Evolutionary conservation across 495 filamentous ascomycete species (phyloP).

Genomic region (Trichoderma erinaceum): DNA sequence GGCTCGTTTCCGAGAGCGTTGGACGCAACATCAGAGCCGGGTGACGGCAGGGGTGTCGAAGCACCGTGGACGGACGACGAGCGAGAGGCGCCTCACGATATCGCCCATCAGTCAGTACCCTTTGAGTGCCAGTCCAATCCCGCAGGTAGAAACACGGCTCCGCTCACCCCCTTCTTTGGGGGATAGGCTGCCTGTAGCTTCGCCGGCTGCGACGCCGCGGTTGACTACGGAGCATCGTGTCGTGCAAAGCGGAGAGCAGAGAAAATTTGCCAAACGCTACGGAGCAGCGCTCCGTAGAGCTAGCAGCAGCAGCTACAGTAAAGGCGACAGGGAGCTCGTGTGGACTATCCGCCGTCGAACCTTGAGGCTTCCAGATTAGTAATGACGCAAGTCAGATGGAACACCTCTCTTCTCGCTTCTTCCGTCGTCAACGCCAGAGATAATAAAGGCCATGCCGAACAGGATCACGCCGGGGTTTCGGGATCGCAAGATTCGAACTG

Average conservation of each 20-base stretch:
- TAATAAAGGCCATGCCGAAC: not conserved
- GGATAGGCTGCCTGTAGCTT: constrained; percentile 1
- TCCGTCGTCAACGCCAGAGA: not conserved
- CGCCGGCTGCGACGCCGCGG: constrained; percentile 13
- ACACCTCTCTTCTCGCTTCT: not conserved
- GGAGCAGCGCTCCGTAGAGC: not conserved
- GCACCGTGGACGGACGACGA: not conserved
- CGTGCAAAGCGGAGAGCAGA: not conserved
- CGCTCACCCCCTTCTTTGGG: constrained; percentile 1
- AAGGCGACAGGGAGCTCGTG: not conserved
- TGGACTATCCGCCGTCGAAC: not conserved
- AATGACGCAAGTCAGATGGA: not conserved
- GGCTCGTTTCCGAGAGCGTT: constrained; percentile 8
- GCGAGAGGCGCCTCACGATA: not conserved
- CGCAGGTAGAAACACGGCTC: not conserved
- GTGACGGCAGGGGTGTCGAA: not conserved
- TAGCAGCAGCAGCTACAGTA: not conserved
- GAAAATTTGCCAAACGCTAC: constrained; percentile 9
- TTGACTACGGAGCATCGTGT: not conserved
- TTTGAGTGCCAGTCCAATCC: not conserved
- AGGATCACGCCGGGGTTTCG: not conserved
- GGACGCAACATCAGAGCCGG: not conserved
- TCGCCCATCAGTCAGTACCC: not conserved
- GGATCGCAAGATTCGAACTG: too few relatives aligned
- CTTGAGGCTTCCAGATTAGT: constrained; percentile 1